These are phyloP conservation scores for Talaromyces thailandensis DNA, from an alignment of 495 filamentous ascomycete genomes.

Conservation along the genomic window DNA sequence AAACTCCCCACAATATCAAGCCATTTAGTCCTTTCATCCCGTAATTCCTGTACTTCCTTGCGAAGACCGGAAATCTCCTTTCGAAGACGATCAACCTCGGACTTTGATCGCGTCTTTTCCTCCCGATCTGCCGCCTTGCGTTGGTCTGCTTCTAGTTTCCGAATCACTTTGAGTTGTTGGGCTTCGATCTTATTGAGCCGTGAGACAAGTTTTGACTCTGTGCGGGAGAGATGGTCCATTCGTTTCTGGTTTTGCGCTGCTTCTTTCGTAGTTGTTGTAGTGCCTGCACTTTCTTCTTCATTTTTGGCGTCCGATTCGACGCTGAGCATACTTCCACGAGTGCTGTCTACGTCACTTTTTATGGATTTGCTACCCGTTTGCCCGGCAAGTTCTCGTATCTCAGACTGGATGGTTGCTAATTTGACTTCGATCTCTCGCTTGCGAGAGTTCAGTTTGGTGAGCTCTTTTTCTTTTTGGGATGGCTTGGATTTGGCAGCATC, in stretches of 20 bases:
- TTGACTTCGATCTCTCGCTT: conserved; percentile 64
- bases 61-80: conserved; percentile 45
- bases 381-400: conserved; percentile 32
- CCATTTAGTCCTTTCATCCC: conserved; percentile 53
- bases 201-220: conserved; percentile 31
- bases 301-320: not conserved
- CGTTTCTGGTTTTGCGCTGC: conserved; percentile 8
- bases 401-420: conserved; percentile 38
- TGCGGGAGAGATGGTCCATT: conserved; percentile 17
- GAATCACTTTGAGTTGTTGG: conserved; percentile 29
- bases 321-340: conserved; percentile 11
- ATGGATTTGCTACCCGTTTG: conserved; percentile 26
- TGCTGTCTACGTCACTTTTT: conserved; percentile 32
- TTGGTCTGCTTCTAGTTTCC: conserved; percentile 37
- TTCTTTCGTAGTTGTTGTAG: not conserved
- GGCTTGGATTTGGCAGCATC: conserved; percentile 12
- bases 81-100: conserved; percentile 40
- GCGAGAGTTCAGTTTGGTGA: conserved; percentile 63
- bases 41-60: conserved; percentile 46
- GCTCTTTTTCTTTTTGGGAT: conserved; percentile 59
- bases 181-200: conserved; percentile 29
- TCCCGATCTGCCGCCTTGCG: conserved; percentile 50
- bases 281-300: conserved; percentile 1
- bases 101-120: conserved; percentile 39
- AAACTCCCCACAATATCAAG: conserved; percentile 52